Evolutionary conservation across 495 filamentous ascomycete species (phyloP), one percentile per base, ranked within the genome.

Genomic region (Daldinia loculata): DNA sequence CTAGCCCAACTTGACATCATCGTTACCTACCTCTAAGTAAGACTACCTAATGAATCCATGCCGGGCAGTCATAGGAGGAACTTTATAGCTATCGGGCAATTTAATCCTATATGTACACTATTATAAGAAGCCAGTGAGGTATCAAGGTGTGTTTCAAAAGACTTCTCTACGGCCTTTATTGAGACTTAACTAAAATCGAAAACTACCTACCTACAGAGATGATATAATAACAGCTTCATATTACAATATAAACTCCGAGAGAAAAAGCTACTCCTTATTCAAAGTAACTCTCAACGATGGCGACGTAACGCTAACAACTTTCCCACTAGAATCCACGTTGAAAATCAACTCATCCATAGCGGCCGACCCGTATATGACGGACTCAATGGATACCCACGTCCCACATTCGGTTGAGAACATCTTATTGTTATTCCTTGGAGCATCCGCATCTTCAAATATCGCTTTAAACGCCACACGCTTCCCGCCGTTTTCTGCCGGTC

Each of bases 391-490:
- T 12, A 77, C 64, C 75, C 75, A 77, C 0, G 74, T 66, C 9
- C 74, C 75, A 55, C 75, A 77, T 15, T 76, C 74, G n/a, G 75
- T 77, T 22, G 74, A 76, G 45, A 77, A 77, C 75, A 77, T 78
- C 8, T 63, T 68, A 9, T 58, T 76, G 63, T 56, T 73, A 58
- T 66, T 63, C 58, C 56, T 71, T 48, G 73, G 76, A 41, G 60
- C 57, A 12, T 75, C 67, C 24, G 76, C 63, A 26, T 84, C 81
- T 53, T 84, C 81, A 55, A 80, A 83, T 30, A 81, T 77, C 2
- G 81, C 82, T 64, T 83, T 83, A 68, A 81, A 85, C 0, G 71
- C 75, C 14, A 82, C 71, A 4, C 63, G 56, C 39, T 76, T 78
- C 2, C 79, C 77, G 0, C 80, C 81, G 11, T 79, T 66, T 0